Conservation (phyloP, 805 yeast species). For the Zygosaccharomyces siamensis region DNA sequence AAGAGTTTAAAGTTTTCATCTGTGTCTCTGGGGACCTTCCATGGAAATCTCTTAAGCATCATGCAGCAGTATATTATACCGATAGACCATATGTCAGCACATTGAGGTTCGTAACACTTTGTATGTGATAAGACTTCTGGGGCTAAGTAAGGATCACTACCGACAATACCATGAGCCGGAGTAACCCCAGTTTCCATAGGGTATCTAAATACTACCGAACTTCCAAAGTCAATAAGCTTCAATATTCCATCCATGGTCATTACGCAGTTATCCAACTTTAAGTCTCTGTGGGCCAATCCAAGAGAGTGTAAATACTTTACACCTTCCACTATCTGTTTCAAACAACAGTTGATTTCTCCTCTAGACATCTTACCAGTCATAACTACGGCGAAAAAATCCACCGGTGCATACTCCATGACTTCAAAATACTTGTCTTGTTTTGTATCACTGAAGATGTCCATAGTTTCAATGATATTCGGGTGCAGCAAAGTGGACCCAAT, state of each 20-base stretch:
- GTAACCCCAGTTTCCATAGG: slow-evolving; percentile 61
- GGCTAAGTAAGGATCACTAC: slow-evolving; percentile 82
- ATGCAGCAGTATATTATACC: slow-evolving; percentile 84
- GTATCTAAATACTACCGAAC: slow-evolving; percentile 76
- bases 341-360: slow-evolving; percentile 75
- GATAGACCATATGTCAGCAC: slow-evolving; percentile 79
- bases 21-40: slow-evolving; percentile 71
- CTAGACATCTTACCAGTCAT: slow-evolving; percentile 82
- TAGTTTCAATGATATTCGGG: slow-evolving; percentile 73
- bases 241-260: slow-evolving; percentile 68
- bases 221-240: slow-evolving; percentile 77
- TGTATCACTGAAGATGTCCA: slow-evolving; percentile 55
- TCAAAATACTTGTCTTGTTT: slow-evolving; percentile 69
- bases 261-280: slow-evolving; percentile 79
- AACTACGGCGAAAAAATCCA: slow-evolving; percentile 79
- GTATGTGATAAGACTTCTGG: slow-evolving; percentile 63
- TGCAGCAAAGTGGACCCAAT: slow-evolving; percentile 79
- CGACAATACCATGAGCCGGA: slow-evolving; percentile 71
- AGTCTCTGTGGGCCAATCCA: slow-evolving; percentile 80
- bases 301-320: slow-evolving; percentile 67
- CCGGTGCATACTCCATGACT: slow-evolving; percentile 82
- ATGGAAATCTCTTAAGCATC: slow-evolving; percentile 79
- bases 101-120: slow-evolving; percentile 64
- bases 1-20: slow-evolving; percentile 70
- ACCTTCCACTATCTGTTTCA: slow-evolving; percentile 69